Conservation (phyloP, 441 rosid genomes). For the Omphalea diandra region DNA sequence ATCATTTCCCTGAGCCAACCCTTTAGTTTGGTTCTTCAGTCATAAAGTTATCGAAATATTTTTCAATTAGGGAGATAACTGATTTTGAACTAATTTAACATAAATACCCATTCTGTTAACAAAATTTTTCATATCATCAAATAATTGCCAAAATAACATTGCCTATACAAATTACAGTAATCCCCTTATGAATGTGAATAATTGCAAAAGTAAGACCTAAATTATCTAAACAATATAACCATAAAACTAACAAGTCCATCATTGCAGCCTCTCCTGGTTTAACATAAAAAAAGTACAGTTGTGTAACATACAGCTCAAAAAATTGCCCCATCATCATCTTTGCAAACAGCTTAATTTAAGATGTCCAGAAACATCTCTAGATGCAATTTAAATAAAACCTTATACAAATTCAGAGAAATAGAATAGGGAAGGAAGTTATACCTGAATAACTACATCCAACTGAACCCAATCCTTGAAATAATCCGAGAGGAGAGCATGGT, state of each 20-base stretch:
- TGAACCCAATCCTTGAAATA: conserved; percentile 54
- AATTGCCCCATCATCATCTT: not conserved
- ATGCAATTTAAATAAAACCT: not conserved
- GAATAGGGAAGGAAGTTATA: conserved; percentile 25
- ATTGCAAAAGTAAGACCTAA: not conserved
- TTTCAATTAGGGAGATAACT: conserved; percentile 2
- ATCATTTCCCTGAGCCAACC: not conserved
- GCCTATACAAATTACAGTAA: not conserved
- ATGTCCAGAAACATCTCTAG: not conserved
- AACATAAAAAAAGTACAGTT: not conserved
- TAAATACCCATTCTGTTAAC: too few relatives aligned
- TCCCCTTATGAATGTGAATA: not conserved
- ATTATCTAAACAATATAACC: not conserved
- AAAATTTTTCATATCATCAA: not conserved
- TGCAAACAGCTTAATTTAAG: not conserved
- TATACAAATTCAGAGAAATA: not conserved
- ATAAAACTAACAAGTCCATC: not conserved
- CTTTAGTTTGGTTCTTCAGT: not conserved
- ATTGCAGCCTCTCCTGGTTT: not conserved
- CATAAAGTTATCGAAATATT: not conserved
- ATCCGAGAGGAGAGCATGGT: conserved; percentile 81
- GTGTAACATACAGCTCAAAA: conserved; percentile 4
- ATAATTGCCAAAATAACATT: not conserved
- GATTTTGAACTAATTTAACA: not conserved
- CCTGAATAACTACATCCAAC: conserved; percentile 88